A percentile compares a stretch with the other conserved stretches of the same genome.
Conservation (phyloP, 2,329 filamentous ascomycete species). For the Colletotrichum chlorophyti region DNA sequence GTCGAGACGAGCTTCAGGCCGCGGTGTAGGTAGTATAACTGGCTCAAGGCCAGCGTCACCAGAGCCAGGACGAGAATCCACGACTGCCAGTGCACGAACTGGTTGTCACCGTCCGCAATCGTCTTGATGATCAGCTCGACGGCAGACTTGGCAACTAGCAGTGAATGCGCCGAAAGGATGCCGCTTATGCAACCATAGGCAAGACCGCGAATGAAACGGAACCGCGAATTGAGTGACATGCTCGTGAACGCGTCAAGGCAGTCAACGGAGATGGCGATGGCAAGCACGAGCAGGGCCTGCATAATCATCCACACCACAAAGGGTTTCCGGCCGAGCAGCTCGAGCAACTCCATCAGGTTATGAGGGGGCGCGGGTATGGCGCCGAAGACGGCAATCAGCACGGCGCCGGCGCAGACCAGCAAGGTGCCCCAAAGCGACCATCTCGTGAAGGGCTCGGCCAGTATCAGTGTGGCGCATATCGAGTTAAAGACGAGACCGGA, state of each 20-base stretch:
- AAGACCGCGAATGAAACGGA: constrained; percentile 81
- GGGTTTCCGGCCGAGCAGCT: constrained; percentile 72
- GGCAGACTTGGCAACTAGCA: constrained; percentile 94
- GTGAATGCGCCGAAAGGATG: constrained; percentile 89
- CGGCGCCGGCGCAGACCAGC: constrained; percentile 86
- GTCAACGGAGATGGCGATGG: constrained; percentile 70
- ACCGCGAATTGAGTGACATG: constrained; percentile 66
- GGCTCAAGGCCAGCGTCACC: constrained; percentile 80
- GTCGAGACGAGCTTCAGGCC: constrained; percentile 95
- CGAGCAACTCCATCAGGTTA: constrained; percentile 80
- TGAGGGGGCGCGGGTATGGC: constrained; percentile 94
- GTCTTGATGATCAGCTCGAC: constrained; percentile 92
- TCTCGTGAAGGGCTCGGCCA: constrained; percentile 91
- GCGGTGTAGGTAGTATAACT: constrained; percentile 94
- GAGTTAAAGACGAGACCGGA: constrained; percentile 98
- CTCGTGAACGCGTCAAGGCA: constrained; percentile 58
- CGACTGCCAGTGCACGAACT: constrained; percentile 94
- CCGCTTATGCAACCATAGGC: constrained; percentile 90
- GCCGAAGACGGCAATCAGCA: constrained; percentile 92
- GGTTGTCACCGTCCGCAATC: constrained; percentile 83
- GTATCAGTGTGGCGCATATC: constrained; percentile 91
- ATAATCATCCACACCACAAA: constrained; percentile 91
- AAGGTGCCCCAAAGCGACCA: constrained; percentile 92
- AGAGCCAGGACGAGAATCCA: constrained; percentile 90
- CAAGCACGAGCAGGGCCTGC: constrained; percentile 75